Conservation (phyloP, 768 basidiomycete species). For the Lactarius psammicola region DNA sequence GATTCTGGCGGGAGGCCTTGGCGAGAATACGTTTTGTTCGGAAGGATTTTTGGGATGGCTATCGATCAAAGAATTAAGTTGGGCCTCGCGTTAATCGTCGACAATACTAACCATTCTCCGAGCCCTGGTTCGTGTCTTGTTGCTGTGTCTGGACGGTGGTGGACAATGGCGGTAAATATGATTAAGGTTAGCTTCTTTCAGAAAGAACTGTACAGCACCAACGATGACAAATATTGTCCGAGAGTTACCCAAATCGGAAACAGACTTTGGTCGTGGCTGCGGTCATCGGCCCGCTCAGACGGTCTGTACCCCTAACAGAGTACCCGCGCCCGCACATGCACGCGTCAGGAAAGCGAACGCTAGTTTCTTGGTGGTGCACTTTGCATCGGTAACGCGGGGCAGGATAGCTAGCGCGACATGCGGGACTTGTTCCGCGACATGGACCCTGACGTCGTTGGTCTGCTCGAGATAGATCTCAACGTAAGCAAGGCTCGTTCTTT, state of each 20-base stretch:
- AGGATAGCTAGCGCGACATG: constrained; percentile 70
- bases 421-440: constrained; percentile 67
- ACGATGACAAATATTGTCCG: not conserved
- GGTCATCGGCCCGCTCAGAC: constrained; percentile 25
- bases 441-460: constrained; percentile 79
- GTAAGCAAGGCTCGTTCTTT: constrained; percentile 43
- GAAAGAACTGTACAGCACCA: not conserved
- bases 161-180: not conserved
- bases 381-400: constrained; percentile 71
- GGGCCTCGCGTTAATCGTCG: not conserved
- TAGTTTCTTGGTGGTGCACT: constrained; percentile 91
- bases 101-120: not conserved
- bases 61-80: not conserved
- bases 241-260: no score
- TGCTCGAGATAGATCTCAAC: constrained; percentile 83
- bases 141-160: not conserved
- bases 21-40: constrained; percentile 2
- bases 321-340: constrained; percentile 51
- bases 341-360: constrained; percentile 69
- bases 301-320: constrained; percentile 4
- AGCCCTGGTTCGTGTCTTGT: not conserved
- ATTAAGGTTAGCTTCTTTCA: not conserved
- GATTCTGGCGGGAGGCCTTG: not conserved
- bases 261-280: no score
- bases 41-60: not conserved